phyloP scores from a whole-genome alignment of 257 asterid species.

The Solanum virginianum region DNA sequence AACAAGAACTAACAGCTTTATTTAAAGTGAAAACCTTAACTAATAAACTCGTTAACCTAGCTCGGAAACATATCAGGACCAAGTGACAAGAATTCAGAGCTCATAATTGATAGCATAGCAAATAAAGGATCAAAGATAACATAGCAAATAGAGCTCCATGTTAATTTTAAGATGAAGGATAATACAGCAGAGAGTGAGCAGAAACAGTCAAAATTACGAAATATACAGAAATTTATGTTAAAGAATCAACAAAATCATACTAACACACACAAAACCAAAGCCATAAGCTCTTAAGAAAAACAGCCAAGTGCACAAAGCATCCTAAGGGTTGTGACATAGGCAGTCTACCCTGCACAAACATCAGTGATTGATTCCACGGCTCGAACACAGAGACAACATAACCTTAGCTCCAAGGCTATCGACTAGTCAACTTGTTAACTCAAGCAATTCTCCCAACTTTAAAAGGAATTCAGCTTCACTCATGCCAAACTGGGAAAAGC shows the following conservation, averaged over 20 bases:
- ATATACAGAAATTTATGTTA: neutral
- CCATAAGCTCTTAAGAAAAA: neutral
- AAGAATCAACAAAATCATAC: neutral
- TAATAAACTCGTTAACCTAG: neutral
- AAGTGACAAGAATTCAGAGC: neutral
- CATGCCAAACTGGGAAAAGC: neutral
- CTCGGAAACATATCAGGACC: neutral
- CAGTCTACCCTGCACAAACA: neutral
- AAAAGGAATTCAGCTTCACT: neutral
- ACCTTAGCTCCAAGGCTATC: neutral
- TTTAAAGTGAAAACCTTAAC: neutral
- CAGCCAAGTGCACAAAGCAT: neutral
- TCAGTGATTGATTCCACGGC: neutral
- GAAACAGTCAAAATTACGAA: neutral
- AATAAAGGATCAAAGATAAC: neutral
- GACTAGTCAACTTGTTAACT: neutral
- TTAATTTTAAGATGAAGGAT: neutral
- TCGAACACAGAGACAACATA: neutral
- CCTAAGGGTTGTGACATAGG: neutral
- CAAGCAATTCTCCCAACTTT: neutral
- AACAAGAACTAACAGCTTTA: neutral
- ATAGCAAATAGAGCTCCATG: neutral
- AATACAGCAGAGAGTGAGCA: neutral
- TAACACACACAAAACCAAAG: neutral
- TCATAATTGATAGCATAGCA: neutral